phyloP scores from a whole-genome alignment of 1,284 basidiomycete species.

The Leccinum fallax region DNA sequence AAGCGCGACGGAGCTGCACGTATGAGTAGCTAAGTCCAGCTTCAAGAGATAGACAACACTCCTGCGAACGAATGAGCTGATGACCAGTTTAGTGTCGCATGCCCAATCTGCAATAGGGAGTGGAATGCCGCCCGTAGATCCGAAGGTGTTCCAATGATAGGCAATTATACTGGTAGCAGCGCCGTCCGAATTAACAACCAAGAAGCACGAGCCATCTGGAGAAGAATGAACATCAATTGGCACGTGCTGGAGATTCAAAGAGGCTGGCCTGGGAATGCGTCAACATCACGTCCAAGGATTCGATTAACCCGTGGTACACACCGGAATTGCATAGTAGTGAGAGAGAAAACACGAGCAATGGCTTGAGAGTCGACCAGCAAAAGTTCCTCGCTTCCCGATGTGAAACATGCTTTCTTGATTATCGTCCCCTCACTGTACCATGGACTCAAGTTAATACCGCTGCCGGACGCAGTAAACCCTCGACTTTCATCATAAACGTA shows the following conservation, averaged over 20 bases:
- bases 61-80: conserved; percentile 50
- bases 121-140: conserved; percentile 47
- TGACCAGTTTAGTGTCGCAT: conserved; percentile 27
- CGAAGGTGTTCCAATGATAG: conserved; percentile 60
- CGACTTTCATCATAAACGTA: conserved; percentile 46
- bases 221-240: conserved; percentile 45
- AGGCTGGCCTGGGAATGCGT: conserved; percentile 44
- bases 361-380: conserved; percentile 47
- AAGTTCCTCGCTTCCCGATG: conserved; percentile 52
- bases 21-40: conserved; percentile 35
- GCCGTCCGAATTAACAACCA: conserved; percentile 36
- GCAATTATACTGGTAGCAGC: conserved; percentile 33
- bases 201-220: conserved; percentile 57
- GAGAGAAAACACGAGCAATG: conserved; percentile 51
- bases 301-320: conserved; percentile 21
- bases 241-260: conserved; percentile 39
- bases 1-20: conserved; percentile 46
- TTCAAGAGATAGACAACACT: conserved; percentile 45
- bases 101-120: conserved; percentile 36
- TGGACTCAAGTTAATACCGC: conserved; percentile 40
- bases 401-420: conserved; percentile 43
- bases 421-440: conserved; percentile 45
- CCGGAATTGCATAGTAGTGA: conserved; percentile 56
- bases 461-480: conserved; percentile 43
- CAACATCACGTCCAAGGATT: neutral